Evolutionary conservation across 345 rosid species (phyloP).

Genomic region (Pistacia vera): DNA sequence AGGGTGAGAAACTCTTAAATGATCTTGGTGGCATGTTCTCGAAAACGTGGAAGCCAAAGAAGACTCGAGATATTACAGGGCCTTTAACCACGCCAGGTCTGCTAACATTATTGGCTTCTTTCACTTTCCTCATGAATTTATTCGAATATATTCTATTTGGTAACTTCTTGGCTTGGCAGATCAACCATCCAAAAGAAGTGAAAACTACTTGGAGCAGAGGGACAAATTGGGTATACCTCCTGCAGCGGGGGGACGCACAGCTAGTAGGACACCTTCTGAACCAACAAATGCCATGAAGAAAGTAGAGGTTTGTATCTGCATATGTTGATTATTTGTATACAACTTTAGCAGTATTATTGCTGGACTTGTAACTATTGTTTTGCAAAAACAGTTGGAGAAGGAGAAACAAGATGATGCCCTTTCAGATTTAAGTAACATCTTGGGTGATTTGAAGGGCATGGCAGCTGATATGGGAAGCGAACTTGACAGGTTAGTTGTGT

Average conservation of each 20-base stretch:
- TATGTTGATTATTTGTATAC: conserved; percentile 3
- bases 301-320: conserved; percentile 63
- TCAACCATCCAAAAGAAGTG: conserved; percentile 48
- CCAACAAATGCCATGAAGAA: conserved; percentile 66
- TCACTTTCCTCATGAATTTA: neutral
- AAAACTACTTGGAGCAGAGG: conserved; percentile 54
- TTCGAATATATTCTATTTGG: neutral
- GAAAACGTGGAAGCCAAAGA: conserved; percentile 93
- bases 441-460: conserved; percentile 94
- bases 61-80: conserved; percentile 64
- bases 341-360: neutral
- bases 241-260: conserved; percentile 45
- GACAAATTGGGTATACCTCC: conserved; percentile 65
- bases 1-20: conserved; percentile 94
- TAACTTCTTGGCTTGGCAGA: conserved; percentile 30
- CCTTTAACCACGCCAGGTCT: conserved; percentile 67
- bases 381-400: conserved; percentile 62
- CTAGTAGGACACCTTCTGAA: conserved; percentile 43
- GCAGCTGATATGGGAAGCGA: conserved; percentile 94
- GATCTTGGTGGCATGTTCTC: conserved; percentile 96
- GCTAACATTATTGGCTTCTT: neutral
- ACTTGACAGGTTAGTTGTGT: conserved; percentile 59
- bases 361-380: neutral
- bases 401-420: conserved; percentile 85
- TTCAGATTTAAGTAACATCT: conserved; percentile 68